Evolutionary conservation across 257 asterid genomes (phyloP).

Genomic region (Scutellaria baicalensis): DNA sequence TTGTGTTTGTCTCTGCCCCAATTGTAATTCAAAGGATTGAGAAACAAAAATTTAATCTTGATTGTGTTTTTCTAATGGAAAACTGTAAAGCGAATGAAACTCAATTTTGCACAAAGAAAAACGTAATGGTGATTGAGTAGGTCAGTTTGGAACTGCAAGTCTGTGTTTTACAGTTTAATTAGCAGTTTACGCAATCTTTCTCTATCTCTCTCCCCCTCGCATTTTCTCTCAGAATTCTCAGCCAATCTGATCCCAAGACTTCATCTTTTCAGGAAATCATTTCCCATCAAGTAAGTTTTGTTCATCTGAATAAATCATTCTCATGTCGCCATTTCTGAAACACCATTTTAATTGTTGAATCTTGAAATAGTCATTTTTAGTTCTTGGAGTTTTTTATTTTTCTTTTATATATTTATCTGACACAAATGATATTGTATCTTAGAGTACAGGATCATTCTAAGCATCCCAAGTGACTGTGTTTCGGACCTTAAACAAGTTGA

Average conservation of each 20-base stretch:
- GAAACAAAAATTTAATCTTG: background rate
- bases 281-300: slow-evolving; percentile 34
- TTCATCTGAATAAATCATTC: slow-evolving; percentile 2
- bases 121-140: too few species aligned
- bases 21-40: too few species aligned
- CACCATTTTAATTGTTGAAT: slow-evolving; percentile 18
- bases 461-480: too few species aligned
- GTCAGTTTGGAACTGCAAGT: too few species aligned
- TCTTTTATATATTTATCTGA: background rate
- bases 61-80: background rate
- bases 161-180: too few species aligned
- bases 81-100: too few species aligned
- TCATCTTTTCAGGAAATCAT: slow-evolving; percentile 1
- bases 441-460: too few species aligned
- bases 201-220: slow-evolving; percentile 6
- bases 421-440: too few species aligned
- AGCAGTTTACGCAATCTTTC: slow-evolving; percentile 53
- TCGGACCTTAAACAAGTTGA: too few species aligned
- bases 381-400: background rate
- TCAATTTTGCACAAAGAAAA: too few species aligned
- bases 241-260: slow-evolving; percentile 24
- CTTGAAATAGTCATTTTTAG: slow-evolving; percentile 2
- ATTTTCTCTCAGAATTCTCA: slow-evolving; percentile 26
- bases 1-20: background rate
- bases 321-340: background rate